Evolutionary conservation across 78 protist genomes (phyloP).

Genomic region (Tieghemostelium lacteum): DNA sequence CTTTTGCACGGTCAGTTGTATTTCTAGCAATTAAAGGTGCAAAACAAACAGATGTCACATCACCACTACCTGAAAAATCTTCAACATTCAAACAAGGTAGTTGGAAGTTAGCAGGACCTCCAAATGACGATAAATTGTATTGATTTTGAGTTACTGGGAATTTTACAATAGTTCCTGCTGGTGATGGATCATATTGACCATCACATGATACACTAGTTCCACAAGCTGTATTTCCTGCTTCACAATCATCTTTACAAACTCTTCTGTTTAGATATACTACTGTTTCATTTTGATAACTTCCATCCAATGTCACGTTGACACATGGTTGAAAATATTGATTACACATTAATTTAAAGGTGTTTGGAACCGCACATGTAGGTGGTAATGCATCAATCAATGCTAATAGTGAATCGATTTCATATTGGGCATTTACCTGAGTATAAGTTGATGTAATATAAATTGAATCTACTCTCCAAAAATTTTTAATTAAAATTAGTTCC

Average conservation of each 20-base stretch:
- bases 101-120: not conserved
- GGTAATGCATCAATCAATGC: not conserved
- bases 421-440: not conserved
- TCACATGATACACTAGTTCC: not conserved
- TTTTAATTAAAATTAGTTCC: not conserved
- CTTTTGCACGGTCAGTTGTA: conserved; percentile 3
- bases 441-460: conserved; percentile 10
- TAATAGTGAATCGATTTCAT: not conserved
- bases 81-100: not conserved
- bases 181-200: not conserved
- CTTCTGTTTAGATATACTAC: not conserved
- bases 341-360: conserved; percentile 17
- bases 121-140: conserved; percentile 1
- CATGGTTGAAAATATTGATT: conserved; percentile 52
- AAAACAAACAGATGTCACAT: not conserved
- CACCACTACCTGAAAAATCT: not conserved
- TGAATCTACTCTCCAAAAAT: conserved; percentile 38
- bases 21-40: conserved; percentile 12
- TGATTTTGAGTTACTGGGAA: conserved; percentile 1
- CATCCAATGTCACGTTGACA: not conserved
- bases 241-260: conserved; percentile 27
- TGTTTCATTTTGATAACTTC: not conserved
- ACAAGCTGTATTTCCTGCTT: conserved; percentile 1
- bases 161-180: not conserved
- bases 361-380: not conserved